Evolutionary conservation across 2,329 filamentous ascomycete species (phyloP).

Genomic region (Hymenoscyphus fraxineus): DNA sequence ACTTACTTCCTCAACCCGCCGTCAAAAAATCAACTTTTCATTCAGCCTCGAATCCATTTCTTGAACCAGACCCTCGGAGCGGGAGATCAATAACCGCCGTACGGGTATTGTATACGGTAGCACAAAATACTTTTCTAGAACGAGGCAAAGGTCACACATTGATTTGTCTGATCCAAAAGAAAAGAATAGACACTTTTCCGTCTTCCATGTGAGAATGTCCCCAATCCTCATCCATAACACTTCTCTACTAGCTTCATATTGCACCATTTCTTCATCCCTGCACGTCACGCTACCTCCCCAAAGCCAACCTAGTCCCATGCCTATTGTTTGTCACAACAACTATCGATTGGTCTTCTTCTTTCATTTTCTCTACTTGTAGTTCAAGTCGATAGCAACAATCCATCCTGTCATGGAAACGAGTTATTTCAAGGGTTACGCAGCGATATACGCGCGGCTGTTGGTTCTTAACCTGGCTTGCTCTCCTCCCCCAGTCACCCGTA

Average conservation of each 20-base stretch:
- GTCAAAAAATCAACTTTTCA: background rate
- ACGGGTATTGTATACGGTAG: background rate
- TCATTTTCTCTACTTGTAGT: background rate
- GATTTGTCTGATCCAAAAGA: background rate
- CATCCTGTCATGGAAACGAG: background rate
- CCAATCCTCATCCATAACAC: background rate
- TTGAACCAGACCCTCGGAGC: background rate
- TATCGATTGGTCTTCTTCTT: background rate
- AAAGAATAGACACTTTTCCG: background rate
- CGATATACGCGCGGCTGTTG: conserved; percentile 5
- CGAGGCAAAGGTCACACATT: background rate
- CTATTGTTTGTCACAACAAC: background rate
- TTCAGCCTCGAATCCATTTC: background rate
- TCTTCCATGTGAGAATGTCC: background rate
- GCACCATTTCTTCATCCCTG: background rate
- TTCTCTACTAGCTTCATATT: background rate
- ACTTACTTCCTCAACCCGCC: background rate
- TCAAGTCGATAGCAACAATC: background rate
- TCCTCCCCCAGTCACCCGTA: background rate
- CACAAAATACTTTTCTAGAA: background rate
- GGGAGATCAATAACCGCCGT: background rate
- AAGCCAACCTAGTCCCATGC: background rate
- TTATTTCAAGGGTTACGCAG: background rate
- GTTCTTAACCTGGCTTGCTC: background rate
- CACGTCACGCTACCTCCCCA: background rate